phyloP scores from a whole-genome alignment of 2,329 filamentous ascomycete genomes.

The Apiospora koreana region DNA sequence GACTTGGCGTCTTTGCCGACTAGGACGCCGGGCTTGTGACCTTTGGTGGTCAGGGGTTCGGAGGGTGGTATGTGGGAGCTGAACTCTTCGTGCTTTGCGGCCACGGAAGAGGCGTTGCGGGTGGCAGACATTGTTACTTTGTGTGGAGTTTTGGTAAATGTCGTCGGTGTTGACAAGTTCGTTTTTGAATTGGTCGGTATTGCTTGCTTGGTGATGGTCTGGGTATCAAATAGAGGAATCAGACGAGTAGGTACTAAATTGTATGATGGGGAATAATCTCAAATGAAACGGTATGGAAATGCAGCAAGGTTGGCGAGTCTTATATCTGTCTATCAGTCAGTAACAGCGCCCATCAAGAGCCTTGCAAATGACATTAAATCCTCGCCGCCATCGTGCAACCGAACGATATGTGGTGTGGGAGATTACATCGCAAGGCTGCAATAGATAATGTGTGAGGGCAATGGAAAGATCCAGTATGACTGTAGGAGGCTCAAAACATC shows the following conservation, averaged over 20 bases:
- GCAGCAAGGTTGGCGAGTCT: background rate
- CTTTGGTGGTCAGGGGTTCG: constrained; percentile 54
- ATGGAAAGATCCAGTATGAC: background rate
- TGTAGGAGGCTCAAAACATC: background rate
- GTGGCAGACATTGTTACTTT: background rate
- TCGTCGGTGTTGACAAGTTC: no score
- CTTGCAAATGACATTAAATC: background rate
- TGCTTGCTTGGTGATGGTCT: no score
- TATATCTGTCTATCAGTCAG: background rate
- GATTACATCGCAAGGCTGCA: constrained; percentile 1
- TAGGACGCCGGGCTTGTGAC: constrained; percentile 63
- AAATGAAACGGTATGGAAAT: no score
- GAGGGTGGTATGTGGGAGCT: constrained; percentile 46
- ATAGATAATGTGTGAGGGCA: background rate
- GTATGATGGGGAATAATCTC: background rate
- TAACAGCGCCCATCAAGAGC: background rate
- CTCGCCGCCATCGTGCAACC: background rate
- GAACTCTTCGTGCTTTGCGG: constrained; percentile 6
- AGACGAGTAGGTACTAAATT: no score
- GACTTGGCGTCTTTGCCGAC: constrained; percentile 59
- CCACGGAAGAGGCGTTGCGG: constrained; percentile 1
- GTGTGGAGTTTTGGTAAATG: background rate
- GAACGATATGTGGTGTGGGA: background rate
- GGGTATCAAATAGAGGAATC: no score
- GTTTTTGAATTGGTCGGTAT: no score